phyloP scores from a whole-genome alignment of 1,284 basidiomycete species.

The Takashimella koratensis region DNA sequence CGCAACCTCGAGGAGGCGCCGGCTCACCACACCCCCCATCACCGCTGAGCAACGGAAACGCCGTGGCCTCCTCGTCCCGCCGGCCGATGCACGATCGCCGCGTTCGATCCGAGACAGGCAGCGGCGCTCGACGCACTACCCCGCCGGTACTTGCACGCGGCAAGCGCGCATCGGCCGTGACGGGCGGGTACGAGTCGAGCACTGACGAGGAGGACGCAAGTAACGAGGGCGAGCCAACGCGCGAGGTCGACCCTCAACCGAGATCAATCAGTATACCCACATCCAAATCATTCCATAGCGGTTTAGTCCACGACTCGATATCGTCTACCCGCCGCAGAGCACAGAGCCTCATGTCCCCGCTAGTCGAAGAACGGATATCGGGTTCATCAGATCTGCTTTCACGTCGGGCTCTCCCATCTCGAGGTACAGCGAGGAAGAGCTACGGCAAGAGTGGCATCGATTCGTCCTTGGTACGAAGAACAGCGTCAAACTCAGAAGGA shows the following conservation, averaged over 20 bases:
- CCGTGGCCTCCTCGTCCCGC: background rate
- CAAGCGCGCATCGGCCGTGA: slow-evolving; percentile 27
- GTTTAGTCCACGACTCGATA: background rate
- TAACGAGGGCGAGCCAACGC: background rate
- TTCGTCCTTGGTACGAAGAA: background rate
- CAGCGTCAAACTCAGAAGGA: background rate
- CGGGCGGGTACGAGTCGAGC: slow-evolving; percentile 40
- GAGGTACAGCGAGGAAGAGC: background rate
- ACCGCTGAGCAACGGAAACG: background rate
- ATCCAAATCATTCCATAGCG: background rate
- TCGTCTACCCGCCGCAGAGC: slow-evolving; percentile 16
- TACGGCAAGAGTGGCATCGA: background rate
- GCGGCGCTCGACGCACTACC: slow-evolving; percentile 5
- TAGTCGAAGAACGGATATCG: background rate
- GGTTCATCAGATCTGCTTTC: background rate
- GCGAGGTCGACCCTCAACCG: background rate
- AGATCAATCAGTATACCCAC: background rate
- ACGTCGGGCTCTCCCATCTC: background rate
- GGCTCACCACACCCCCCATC: slow-evolving; percentile 1
- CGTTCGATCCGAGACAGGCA: slow-evolving; percentile 19
- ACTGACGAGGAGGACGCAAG: slow-evolving; percentile 19
- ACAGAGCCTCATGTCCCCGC: slow-evolving; percentile 18
- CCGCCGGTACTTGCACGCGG: slow-evolving; percentile 18
- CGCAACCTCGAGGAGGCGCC: background rate
- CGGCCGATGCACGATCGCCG: slow-evolving; percentile 21